Conservation (phyloP, 2,329 filamentous ascomycete species). For the Alternaria dauci region DNA sequence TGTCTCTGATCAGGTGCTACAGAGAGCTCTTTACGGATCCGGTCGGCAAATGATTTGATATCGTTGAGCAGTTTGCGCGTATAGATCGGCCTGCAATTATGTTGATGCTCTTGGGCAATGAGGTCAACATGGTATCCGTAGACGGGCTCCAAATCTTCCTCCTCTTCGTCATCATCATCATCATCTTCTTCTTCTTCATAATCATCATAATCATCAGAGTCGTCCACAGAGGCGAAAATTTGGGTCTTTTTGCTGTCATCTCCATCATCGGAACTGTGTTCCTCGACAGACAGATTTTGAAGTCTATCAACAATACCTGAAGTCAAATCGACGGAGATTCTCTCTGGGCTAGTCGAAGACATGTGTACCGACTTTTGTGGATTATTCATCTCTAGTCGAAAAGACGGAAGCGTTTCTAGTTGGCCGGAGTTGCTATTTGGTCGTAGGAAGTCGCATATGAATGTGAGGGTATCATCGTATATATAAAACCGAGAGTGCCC, state of each 20-base stretch:
- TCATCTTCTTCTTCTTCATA: neutral
- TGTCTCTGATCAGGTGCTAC: neutral
- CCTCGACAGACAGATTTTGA: neutral
- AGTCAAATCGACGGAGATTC: neutral
- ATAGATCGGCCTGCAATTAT: neutral
- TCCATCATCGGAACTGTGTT: neutral
- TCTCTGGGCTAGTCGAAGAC: neutral
- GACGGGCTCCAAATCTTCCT: neutral
- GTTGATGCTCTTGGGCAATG: neutral
- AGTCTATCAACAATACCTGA: neutral
- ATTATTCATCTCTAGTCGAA: neutral
- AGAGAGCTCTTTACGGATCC: neutral
- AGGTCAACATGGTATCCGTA: constrained; percentile 1
- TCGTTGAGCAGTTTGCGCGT: constrained; percentile 6
- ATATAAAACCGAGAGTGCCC: neutral
- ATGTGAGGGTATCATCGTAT: neutral
- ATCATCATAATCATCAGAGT: neutral
- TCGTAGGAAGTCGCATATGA: neutral
- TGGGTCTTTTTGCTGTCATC: neutral
- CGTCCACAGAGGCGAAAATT: neutral
- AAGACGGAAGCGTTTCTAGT: neutral
- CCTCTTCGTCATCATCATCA: neutral
- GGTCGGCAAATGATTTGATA: neutral
- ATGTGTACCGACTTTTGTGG: neutral
- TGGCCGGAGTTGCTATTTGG: neutral